Evolutionary conservation across 305 asterid genomes (phyloP).

Genomic region (Rubia peregrina): DNA sequence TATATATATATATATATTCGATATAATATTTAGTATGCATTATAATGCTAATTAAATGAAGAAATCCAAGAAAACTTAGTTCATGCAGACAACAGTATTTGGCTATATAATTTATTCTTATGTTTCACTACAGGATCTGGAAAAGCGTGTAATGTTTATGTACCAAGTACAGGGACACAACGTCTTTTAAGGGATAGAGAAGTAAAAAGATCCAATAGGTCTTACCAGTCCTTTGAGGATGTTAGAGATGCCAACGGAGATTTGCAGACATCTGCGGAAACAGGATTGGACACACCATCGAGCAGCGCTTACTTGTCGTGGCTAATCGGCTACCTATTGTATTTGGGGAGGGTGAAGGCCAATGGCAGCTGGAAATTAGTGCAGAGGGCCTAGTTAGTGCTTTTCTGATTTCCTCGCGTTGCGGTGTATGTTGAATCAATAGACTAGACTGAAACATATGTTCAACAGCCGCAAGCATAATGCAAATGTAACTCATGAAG

Average conservation of each 20-base stretch:
- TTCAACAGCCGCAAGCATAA: conserved; percentile 68
- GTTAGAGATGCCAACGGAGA: conserved; percentile 38
- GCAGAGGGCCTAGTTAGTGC: conserved; percentile 86
- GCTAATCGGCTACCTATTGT: conserved; percentile 91
- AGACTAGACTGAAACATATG: conserved; percentile 75
- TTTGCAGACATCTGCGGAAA: conserved; percentile 31
- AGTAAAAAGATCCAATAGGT: conserved; percentile 47
- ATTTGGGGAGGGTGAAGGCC: conserved; percentile 58
- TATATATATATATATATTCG: too few species aligned
- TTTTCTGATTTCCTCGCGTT: conserved; percentile 68
- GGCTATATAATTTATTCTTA: background rate
- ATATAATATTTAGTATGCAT: background rate
- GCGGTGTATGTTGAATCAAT: conserved; percentile 65
- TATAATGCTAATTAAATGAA: background rate
- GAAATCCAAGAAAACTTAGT: background rate
- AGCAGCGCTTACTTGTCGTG: conserved; percentile 66
- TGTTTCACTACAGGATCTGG: conserved; percentile 24
- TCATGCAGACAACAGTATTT: background rate
- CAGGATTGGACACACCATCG: conserved; percentile 31
- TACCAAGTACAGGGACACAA: conserved; percentile 55
- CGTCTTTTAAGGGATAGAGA: conserved; percentile 77
- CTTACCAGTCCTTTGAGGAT: conserved; percentile 39
- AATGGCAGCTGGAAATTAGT: conserved; percentile 77
- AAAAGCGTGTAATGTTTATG: conserved; percentile 26
- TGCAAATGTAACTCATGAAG: conserved; percentile 46